These are phyloP conservation scores for Cyberlindnera americana DNA, from an alignment of 805 yeast genomes.

Conservation along the genomic window DNA sequence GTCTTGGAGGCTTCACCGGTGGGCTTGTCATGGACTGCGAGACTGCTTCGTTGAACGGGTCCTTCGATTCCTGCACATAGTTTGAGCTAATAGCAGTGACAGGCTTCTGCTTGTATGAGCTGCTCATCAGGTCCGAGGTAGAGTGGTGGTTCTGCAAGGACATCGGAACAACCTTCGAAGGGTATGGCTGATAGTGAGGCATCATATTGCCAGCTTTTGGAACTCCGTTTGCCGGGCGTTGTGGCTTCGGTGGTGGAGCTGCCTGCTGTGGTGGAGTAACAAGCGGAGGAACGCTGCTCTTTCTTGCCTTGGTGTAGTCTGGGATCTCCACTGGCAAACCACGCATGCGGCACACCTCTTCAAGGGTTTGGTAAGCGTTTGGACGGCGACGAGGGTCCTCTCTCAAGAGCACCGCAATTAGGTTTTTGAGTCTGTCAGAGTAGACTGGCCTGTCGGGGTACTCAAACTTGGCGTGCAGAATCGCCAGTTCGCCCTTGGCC, in stretches of 20 bases:
- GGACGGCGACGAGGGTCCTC: slow-evolving; percentile 73
- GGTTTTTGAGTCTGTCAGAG: slow-evolving; percentile 57
- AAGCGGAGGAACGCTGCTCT: slow-evolving; percentile 13
- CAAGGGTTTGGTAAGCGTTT: slow-evolving; percentile 64
- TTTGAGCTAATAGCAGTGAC: slow-evolving; percentile 8
- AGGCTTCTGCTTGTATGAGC: slow-evolving; percentile 3
- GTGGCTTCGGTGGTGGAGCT: too few species aligned
- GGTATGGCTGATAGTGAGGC: not conserved
- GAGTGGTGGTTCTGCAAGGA: slow-evolving; percentile 4
- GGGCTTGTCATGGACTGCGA: slow-evolving; percentile 8
- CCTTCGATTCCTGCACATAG: slow-evolving; percentile 4
- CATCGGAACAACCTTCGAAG: not conserved
- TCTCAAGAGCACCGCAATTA: slow-evolving; percentile 57
- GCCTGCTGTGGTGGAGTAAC: slow-evolving; percentile 4
- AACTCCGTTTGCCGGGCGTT: too few species aligned
- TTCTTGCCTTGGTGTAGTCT: slow-evolving; percentile 34
- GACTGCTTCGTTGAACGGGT: slow-evolving; percentile 7
- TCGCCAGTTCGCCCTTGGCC: slow-evolving; percentile 57
- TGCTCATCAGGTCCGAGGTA: slow-evolving; percentile 5
- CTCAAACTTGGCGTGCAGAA: slow-evolving; percentile 51
- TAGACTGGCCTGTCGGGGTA: slow-evolving; percentile 56
- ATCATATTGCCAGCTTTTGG: not conserved
- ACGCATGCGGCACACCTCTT: slow-evolving; percentile 62
- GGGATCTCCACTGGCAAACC: slow-evolving; percentile 41
- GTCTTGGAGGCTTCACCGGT: slow-evolving; percentile 24